Conservation (phyloP, 352 stramenopile species). For the Phytophthora tentaculata region DNA sequence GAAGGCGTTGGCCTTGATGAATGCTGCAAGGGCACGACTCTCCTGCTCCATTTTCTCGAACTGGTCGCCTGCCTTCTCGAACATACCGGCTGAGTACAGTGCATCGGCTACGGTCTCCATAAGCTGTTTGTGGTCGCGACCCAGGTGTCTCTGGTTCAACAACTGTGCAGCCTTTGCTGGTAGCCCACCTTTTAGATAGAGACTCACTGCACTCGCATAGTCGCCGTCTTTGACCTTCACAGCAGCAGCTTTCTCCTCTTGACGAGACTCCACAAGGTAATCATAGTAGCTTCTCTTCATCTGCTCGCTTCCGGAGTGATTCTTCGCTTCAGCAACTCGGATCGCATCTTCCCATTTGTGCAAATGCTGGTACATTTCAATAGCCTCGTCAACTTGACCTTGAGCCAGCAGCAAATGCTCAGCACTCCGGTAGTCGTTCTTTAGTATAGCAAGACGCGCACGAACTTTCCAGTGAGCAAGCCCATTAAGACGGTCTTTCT, state of each 20-base stretch:
- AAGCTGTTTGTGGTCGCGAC: slow-evolving; percentile 84
- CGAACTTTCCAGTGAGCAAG: slow-evolving; percentile 90
- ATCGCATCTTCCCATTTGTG: slow-evolving; percentile 96
- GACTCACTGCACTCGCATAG: slow-evolving; percentile 88
- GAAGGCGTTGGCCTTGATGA: slow-evolving; percentile 94
- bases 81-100: slow-evolving; percentile 90
- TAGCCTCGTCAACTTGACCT: slow-evolving; percentile 92
- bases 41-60: slow-evolving; percentile 95
- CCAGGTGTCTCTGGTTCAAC: slow-evolving; percentile 87
- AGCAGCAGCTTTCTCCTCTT: slow-evolving; percentile 91
- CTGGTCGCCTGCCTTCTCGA: slow-evolving; percentile 94
- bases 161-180: slow-evolving; percentile 91
- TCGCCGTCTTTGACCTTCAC: slow-evolving; percentile 94
- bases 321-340: slow-evolving; percentile 88
- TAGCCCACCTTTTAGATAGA: slow-evolving; percentile 94
- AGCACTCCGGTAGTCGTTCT: slow-evolving; percentile 91
- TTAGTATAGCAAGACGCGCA: slow-evolving; percentile 81
- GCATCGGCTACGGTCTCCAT: slow-evolving; percentile 93
- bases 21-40: slow-evolving; percentile 88
- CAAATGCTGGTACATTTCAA: slow-evolving; percentile 95
- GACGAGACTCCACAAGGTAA: slow-evolving; percentile 91
- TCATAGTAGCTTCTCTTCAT: slow-evolving; percentile 94
- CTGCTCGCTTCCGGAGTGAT: slow-evolving; percentile 71
- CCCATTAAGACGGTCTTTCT: slow-evolving; percentile 78
- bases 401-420: slow-evolving; percentile 93